Base-by-base conservation (phyloP, 768 basidiomycete genomes). In the Termitomyces sp. region DNA sequence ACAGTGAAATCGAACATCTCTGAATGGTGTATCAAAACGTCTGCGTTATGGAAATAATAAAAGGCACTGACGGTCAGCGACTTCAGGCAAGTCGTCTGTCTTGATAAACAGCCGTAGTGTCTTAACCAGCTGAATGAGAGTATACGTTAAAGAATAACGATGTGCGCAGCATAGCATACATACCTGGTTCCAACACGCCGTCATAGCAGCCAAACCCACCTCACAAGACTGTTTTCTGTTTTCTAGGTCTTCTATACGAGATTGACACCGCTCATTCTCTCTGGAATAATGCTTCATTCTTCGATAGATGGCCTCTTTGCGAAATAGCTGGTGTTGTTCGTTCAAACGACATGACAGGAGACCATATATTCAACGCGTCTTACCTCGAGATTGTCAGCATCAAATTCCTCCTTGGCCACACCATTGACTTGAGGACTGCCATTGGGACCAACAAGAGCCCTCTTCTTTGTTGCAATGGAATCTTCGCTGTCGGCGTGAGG, bases 241-340 rank as follows among this genome's bases (percentile, higher is more conserved):
- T 66, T 91, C 87, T 29, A 93, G 67, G 59, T 86, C 80, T 42
- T 77, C 76, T 50, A 90, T 81, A 52, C 80, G 80, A 61, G 71
- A 66, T 64, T 81, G 77, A 57, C 80, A 81, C 41, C 88, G 81
- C 58, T 86, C 82, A 68, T 85, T 75, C 73, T 91, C 85, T 57
- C 88, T 81, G 52, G 84, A 82, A 68, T 93, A 92, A 63, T 91
- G 83, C 63, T 77, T 84, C 90, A 94, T 92, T 55, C 89, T 77
- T 38, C 91, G 80, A 69, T 84, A 93, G 47, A 94, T 85, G 40
- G 91, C 91, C 62, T 91, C 89, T 69, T 94, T 93, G 57, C 88
- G 83, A 68, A 91, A 93, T n/a, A 80, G 74, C 91, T 93, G 60
- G 23, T 60, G 55, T 42, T 52, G 32, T 62, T 52, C 50, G 52